A percentile compares a stretch with the other conserved stretches of the same genome.
Conservation (phyloP, 306 rosid genomes). For the Ceratonia siliqua region DNA sequence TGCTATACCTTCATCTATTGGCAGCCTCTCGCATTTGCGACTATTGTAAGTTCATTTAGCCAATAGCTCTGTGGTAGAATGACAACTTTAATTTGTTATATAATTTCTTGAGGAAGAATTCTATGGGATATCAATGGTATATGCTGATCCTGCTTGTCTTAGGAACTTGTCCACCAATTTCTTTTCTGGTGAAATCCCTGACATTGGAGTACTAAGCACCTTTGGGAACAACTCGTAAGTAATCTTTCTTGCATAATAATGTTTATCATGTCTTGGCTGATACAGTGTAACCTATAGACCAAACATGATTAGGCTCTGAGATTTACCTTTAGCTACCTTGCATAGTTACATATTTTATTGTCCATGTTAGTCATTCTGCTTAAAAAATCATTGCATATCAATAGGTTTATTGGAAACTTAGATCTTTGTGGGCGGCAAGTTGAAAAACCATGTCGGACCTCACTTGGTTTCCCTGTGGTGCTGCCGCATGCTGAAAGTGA, state of each 20-base stretch:
- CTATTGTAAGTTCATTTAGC: constrained; percentile 61
- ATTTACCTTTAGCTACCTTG: background rate
- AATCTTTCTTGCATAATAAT: background rate
- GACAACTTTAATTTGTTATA: background rate
- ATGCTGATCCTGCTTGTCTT: constrained; percentile 32
- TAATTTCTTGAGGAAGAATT: background rate
- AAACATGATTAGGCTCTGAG: background rate
- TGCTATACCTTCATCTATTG: constrained; percentile 89
- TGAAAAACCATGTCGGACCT: constrained; percentile 79
- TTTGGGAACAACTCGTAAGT: constrained; percentile 80
- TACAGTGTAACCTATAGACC: background rate
- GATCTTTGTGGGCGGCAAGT: constrained; percentile 97
- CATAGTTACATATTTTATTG: background rate
- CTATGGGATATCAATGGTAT: background rate
- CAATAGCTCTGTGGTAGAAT: background rate
- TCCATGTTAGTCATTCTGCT: background rate
- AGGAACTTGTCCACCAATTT: constrained; percentile 96
- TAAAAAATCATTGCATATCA: constrained; percentile 13
- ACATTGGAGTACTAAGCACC: constrained; percentile 84
- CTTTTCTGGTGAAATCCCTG: constrained; percentile 94
- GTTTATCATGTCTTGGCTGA: background rate
- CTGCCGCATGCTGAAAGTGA: constrained; percentile 89
- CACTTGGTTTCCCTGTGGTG: constrained; percentile 93
- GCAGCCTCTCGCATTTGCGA: constrained; percentile 70
- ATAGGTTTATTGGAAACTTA: constrained; percentile 78